Percentiles rank a stretch among this genome's conserved stretches.
Evolutionary conservation across 2,329 filamentous ascomycete species (phyloP).

Genomic region (Aspergillus intermedius): DNA sequence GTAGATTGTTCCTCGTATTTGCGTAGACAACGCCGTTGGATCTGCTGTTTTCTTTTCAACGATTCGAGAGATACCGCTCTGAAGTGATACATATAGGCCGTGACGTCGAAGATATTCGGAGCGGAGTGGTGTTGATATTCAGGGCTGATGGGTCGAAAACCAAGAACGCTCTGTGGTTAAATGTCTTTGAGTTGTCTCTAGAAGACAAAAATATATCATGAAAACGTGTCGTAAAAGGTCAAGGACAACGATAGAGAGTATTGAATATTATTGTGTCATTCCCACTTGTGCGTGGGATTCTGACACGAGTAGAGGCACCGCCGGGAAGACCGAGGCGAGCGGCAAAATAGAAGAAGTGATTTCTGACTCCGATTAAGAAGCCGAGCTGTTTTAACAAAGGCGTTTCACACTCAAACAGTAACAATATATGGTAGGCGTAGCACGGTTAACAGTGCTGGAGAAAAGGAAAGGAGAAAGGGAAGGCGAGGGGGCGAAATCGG

Average conservation of each 20-base stretch:
- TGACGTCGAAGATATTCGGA: neutral
- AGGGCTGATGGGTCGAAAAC: neutral
- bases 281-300: conserved; percentile 13
- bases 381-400: neutral
- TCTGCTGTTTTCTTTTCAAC: conserved; percentile 5
- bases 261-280: conserved; percentile 7
- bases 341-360: conserved; percentile 5
- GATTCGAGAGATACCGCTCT: conserved; percentile 6
- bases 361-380: neutral
- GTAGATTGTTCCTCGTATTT: conserved; percentile 6
- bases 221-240: neutral
- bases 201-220: neutral
- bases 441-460: conserved; percentile 10
- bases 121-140: conserved; percentile 1
- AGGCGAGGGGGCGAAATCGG: conserved; percentile 4
- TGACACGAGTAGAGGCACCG: conserved; percentile 3
- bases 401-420: conserved; percentile 1
- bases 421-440: conserved; percentile 4
- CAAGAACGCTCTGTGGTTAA: conserved; percentile 4
- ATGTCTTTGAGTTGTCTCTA: neutral
- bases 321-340: conserved; percentile 9
- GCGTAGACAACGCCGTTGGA: conserved; percentile 1
- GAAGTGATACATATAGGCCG: conserved; percentile 19
- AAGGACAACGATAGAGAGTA: neutral
- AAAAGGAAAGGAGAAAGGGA: conserved; percentile 3